A percentile compares a stretch with the other conserved stretches of the same genome.
These are phyloP conservation scores for Coemansia sp. DNA, from an alignment of 192 early-diverging fungal species.

Conservation along the genomic window DNA sequence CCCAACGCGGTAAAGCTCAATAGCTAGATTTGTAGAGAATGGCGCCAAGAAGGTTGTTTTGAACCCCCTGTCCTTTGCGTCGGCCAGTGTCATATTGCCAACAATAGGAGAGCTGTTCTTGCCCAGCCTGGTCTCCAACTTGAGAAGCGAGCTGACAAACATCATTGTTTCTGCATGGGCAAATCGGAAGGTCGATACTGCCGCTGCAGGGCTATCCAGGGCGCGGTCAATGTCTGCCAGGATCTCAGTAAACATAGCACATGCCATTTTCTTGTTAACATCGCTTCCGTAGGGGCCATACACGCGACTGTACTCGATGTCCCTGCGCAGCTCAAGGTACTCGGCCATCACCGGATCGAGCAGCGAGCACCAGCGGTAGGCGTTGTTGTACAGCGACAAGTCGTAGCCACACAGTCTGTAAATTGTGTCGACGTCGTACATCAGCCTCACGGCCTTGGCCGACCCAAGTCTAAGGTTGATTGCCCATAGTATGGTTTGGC, in stretches of 20 bases:
- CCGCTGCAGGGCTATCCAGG: constrained; percentile 1
- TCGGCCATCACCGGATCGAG: constrained; percentile 19
- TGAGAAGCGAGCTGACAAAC: constrained; percentile 40
- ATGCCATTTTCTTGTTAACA: constrained; percentile 38
- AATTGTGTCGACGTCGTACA: constrained; percentile 18
- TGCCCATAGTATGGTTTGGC: not conserved
- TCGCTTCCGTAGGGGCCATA: constrained; percentile 34
- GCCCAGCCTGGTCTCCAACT: constrained; percentile 31
- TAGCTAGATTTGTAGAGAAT: constrained; percentile 35
- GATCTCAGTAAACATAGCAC: constrained; percentile 27
- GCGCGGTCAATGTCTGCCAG: constrained; percentile 22
- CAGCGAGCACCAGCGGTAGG: constrained; percentile 35
- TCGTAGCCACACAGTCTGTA: constrained; percentile 44
- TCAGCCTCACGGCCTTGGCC: not conserved
- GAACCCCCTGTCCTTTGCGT: constrained; percentile 24
- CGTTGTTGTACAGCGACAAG: constrained; percentile 20
- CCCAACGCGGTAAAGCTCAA: constrained; percentile 27
- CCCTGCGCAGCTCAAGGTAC: constrained; percentile 41
- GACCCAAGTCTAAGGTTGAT: not conserved
- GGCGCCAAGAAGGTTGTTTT: constrained; percentile 25
- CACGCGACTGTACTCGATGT: constrained; percentile 39
- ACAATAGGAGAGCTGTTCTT: constrained; percentile 12
- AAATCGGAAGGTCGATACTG: constrained; percentile 40
- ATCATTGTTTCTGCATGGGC: constrained; percentile 47
- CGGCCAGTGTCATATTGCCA: constrained; percentile 25